Conservation (phyloP, 495 filamentous ascomycete genomes). For the Neurospora sp. region DNA sequence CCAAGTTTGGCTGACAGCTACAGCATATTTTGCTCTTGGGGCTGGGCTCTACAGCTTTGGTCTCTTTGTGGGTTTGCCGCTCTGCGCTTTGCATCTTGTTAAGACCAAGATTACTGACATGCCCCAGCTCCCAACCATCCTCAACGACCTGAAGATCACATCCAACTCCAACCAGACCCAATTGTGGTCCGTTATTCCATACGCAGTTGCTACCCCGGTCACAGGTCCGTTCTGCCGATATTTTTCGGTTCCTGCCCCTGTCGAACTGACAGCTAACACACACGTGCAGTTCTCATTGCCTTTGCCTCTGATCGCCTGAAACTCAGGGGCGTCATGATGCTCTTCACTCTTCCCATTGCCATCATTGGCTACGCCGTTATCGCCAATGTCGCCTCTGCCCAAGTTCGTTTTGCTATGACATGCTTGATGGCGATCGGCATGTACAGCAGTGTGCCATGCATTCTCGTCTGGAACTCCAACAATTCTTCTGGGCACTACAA, state of each 20-base stretch:
- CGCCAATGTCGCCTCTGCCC: constrained; percentile 32
- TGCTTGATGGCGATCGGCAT: constrained; percentile 64
- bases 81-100: neutral
- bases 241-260: constrained; percentile 16
- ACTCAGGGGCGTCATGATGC: constrained; percentile 31
- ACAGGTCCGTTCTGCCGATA: constrained; percentile 35
- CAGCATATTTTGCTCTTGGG: constrained; percentile 35
- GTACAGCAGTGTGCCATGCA: constrained; percentile 66
- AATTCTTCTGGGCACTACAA: constrained; percentile 40
- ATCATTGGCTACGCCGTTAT: constrained; percentile 49
- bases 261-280: constrained; percentile 1
- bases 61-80: constrained; percentile 35
- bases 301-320: constrained; percentile 38
- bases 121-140: constrained; percentile 58
- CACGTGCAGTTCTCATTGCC: constrained; percentile 25
- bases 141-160: constrained; percentile 47
- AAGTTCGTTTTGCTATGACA: constrained; percentile 64
- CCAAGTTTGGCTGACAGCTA: constrained; percentile 44
- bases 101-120: constrained; percentile 31
- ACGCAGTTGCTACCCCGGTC: constrained; percentile 48
- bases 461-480: constrained; percentile 58
- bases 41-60: constrained; percentile 41
- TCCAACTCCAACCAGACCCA: constrained; percentile 54
- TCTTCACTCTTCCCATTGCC: constrained; percentile 33
- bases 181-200: constrained; percentile 58